These are phyloP conservation scores for Boletus sp. DNA, from an alignment of 1,284 basidiomycete species.

Conservation along the genomic window DNA sequence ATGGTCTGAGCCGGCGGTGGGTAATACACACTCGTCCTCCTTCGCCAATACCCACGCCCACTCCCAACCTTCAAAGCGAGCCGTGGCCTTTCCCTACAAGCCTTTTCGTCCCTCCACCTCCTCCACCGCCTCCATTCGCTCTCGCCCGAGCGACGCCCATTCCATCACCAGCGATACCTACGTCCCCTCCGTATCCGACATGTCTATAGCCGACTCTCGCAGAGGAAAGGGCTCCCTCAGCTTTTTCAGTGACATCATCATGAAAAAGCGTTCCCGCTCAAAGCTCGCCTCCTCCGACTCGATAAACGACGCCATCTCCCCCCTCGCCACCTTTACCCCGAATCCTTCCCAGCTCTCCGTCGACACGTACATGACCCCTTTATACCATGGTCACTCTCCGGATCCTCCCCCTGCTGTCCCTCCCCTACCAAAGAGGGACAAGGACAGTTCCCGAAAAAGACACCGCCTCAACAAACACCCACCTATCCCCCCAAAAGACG, in stretches of 20 bases:
- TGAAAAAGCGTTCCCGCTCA: constrained; percentile 34
- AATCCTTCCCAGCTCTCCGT: constrained; percentile 28
- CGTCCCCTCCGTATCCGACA: constrained; percentile 32
- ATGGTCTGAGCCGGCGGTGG: constrained; percentile 23
- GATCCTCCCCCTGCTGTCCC: constrained; percentile 26
- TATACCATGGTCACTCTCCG: constrained; percentile 7
- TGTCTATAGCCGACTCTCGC: constrained; percentile 29
- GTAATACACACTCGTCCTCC: not conserved
- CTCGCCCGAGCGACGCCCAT: constrained; percentile 42
- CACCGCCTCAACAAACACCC: constrained; percentile 24
- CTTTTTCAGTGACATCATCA: constrained; percentile 32
- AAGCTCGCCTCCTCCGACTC: constrained; percentile 33
- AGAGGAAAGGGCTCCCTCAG: constrained; percentile 35
- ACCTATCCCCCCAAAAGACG: constrained; percentile 20
- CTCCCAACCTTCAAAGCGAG: constrained; percentile 12
- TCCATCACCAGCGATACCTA: constrained; percentile 34
- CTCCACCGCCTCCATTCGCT: constrained; percentile 32
- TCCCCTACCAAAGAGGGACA: constrained; percentile 34
- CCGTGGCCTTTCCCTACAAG: constrained; percentile 37
- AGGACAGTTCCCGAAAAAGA: constrained; percentile 15
- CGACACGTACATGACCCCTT: constrained; percentile 19
- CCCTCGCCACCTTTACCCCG: constrained; percentile 20
- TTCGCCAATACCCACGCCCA: constrained; percentile 13
- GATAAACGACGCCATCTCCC: constrained; percentile 17
- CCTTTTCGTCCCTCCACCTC: constrained; percentile 30